These are phyloP conservation scores for Pseudopyricularia cyperi DNA, from an alignment of 2,329 filamentous ascomycete genomes.

Conservation along the genomic window DNA sequence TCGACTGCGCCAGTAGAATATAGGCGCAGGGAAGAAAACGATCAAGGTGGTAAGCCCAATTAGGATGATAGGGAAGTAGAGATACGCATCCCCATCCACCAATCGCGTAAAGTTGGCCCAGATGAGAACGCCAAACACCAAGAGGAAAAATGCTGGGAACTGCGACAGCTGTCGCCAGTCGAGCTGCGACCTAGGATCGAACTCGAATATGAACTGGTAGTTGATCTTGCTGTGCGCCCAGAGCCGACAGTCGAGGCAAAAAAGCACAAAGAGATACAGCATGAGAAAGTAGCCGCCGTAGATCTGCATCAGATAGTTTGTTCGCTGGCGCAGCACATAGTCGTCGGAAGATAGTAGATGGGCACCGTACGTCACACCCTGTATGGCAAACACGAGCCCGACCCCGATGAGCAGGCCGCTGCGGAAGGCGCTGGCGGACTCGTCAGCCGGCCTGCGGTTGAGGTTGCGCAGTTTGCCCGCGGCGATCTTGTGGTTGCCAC, in stretches of 20 bases:
- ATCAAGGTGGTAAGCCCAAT: conserved; percentile 54
- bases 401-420: conserved; percentile 56
- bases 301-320: conserved; percentile 68
- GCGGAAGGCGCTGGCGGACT: conserved; percentile 44
- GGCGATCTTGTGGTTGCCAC: conserved; percentile 84
- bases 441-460: conserved; percentile 41
- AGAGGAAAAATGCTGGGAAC: conserved; percentile 73
- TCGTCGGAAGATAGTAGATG: conserved; percentile 39
- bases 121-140: conserved; percentile 66
- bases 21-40: conserved; percentile 61
- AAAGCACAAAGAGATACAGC: conserved; percentile 68
- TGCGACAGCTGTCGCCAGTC: conserved; percentile 84
- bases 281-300: conserved; percentile 88
- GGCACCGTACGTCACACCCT: conserved; percentile 50
- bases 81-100: conserved; percentile 53
- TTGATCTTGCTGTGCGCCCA: conserved; percentile 85
- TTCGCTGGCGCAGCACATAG: conserved; percentile 31
- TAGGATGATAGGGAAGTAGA: conserved; percentile 78
- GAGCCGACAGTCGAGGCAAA: conserved; percentile 70
- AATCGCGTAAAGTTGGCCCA: conserved; percentile 79
- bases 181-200: conserved; percentile 71
- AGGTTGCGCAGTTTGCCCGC: conserved; percentile 73
- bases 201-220: conserved; percentile 94
- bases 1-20: conserved; percentile 64
- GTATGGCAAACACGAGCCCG: conserved; percentile 51